A percentile compares a stretch with the other conserved stretches of the same genome.
Conservation (phyloP, 768 basidiomycete species). For the Tulasnella calospora region DNA sequence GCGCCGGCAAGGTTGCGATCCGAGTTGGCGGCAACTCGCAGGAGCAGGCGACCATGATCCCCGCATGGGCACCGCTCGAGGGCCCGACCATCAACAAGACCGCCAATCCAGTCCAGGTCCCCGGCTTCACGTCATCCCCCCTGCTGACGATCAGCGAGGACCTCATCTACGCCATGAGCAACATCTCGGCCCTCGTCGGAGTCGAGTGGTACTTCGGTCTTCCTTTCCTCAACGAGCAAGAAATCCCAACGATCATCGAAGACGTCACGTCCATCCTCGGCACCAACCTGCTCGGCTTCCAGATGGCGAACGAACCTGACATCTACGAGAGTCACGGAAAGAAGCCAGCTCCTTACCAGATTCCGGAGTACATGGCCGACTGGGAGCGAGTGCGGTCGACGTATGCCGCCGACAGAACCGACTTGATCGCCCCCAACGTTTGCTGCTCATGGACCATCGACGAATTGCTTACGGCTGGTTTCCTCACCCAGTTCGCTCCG, state of each 20-base stretch:
- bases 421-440: conserved; percentile 37
- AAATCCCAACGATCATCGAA: not conserved
- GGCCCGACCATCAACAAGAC: conserved; percentile 50
- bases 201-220: conserved; percentile 40
- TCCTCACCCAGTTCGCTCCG: conserved; percentile 33
- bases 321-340: conserved; percentile 39
- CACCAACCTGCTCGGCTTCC: conserved; percentile 34
- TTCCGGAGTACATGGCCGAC: conserved; percentile 35
- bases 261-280: conserved; percentile 1
- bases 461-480: conserved; percentile 35
- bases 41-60: conserved; percentile 50
- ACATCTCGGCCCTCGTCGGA: conserved; percentile 34
- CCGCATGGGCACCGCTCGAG: conserved; percentile 48
- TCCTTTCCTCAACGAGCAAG: conserved; percentile 31
- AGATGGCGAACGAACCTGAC: conserved; percentile 67
- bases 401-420: conserved; percentile 23
- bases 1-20: conserved; percentile 58
- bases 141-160: conserved; percentile 41
- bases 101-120: conserved; percentile 26
- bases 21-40: conserved; percentile 79
- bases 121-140: conserved; percentile 44
- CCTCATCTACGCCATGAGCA: conserved; percentile 41
- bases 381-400: conserved; percentile 17
- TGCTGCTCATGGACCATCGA: conserved; percentile 38
- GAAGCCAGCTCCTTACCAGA: conserved; percentile 33